Conservation (phyloP, 2,329 filamentous ascomycete genomes). For the Fusarium buharicum region DNA sequence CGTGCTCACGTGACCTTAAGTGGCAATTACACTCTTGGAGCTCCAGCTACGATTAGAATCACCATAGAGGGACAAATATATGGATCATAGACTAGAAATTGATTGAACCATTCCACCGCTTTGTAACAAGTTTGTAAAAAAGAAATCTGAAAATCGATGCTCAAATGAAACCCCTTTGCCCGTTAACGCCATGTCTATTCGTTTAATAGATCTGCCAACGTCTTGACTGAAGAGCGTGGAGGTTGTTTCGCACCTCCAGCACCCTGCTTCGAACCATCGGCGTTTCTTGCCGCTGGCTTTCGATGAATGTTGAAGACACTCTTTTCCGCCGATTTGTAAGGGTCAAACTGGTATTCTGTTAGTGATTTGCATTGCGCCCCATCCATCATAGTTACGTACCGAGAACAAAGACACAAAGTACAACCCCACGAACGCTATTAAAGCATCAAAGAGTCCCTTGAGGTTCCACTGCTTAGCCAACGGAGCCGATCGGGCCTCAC, state of each 20-base stretch:
- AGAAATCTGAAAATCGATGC: neutral
- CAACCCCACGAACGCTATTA: constrained; percentile 68
- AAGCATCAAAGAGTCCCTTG: constrained; percentile 58
- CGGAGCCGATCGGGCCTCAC: constrained; percentile 40
- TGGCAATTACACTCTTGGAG: constrained; percentile 10
- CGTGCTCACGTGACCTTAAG: constrained; percentile 47
- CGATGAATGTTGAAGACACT: constrained; percentile 68
- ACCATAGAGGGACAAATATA: neutral
- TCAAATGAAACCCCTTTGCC: constrained; percentile 6
- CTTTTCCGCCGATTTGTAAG: constrained; percentile 68
- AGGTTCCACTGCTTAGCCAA: constrained; percentile 47
- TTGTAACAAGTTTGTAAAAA: constrained; percentile 1
- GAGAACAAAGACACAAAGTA: constrained; percentile 71
- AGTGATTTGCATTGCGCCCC: constrained; percentile 26
- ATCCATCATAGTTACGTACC: constrained; percentile 53
- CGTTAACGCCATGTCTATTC: constrained; percentile 5
- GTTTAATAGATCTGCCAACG: constrained; percentile 62
- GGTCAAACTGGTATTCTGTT: constrained; percentile 62
- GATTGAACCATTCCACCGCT: neutral
- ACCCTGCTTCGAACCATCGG: constrained; percentile 36
- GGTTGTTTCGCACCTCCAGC: constrained; percentile 43
- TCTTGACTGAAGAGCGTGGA: constrained; percentile 58
- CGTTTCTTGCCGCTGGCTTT: constrained; percentile 41
- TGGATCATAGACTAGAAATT: neutral
- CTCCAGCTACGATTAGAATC: neutral